Base-by-base conservation (phyloP, 1,284 basidiomycete species). In the Malassezia nana region DNA sequence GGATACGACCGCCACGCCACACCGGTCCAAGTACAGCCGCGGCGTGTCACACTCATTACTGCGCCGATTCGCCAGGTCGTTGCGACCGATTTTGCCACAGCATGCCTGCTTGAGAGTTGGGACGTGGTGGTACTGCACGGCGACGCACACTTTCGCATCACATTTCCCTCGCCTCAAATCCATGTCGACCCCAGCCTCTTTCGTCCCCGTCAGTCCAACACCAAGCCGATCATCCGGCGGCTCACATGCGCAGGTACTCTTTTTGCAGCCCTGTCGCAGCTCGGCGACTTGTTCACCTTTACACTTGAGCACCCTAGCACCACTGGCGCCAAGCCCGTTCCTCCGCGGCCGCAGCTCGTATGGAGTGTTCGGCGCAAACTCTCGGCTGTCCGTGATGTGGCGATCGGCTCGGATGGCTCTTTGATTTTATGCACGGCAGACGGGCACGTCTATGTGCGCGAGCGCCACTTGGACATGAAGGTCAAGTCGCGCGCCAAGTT, bases 201-300 rank as follows among this genome's bases (percentile, higher is more conserved):
- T 52, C 60, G 67, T 13, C 66, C 70, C 9, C 57, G 64, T 18
- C 64, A 68, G 43, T 60, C 64, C 8, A 65, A 66, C 29, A 63
- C 66, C 6, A 70, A 67, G 50, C 64, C 67, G 8, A 81, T 79
- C 47, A 89, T 96, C 49, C 78, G 79, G 33, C 94, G 90, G 75
- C 80, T 98, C 43, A 84, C 84, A 0, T 82, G 81, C 56, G 86
- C 83, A 59, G 89, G 90, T 15, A 83, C 84, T 46, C 79, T 81
- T 0, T 89, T 96, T 61, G 89, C 86, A 0, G 87, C 89, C 0
- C 78, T 96, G 4, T 87, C 88, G 0, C 82, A 82, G 4, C 84
- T 85, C 52, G 94, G 94, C 20, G 94, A 96, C 71, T 81, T 96
- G 1, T 98, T 90, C 69, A 87, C 85, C 0, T 95, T 94, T 71